A percentile compares a stretch with the other conserved stretches of the same genome.
phyloP scores from a whole-genome alignment of 495 filamentous ascomycete genomes.

The Amniculicola lignicola region DNA sequence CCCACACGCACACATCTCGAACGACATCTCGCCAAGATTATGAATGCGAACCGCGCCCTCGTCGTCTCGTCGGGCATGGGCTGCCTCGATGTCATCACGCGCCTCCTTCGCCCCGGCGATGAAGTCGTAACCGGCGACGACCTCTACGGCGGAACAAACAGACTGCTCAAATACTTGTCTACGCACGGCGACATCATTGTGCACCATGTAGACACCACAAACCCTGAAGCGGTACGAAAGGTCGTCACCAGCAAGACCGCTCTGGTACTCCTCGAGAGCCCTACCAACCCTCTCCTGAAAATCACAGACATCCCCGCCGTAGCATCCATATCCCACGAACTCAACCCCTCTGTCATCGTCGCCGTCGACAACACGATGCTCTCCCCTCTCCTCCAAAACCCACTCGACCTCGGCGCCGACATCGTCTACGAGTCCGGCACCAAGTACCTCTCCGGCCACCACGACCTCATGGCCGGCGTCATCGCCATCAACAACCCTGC shows the following conservation, averaged over 20 bases:
- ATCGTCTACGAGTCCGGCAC: slow-evolving; percentile 97
- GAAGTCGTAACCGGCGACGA: slow-evolving; percentile 97
- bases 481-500: slow-evolving; percentile 79
- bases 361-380: slow-evolving; percentile 99
- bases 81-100: slow-evolving; percentile 94
- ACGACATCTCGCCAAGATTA: slow-evolving; percentile 96
- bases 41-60: slow-evolving; percentile 86
- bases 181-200: slow-evolving; percentile 83
- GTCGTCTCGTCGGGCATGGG: slow-evolving; percentile 97
- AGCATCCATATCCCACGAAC: slow-evolving; percentile 68
- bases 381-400: slow-evolving; percentile 85
- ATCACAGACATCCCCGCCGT: slow-evolving; percentile 87
- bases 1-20: slow-evolving; percentile 95
- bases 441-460: slow-evolving; percentile 96
- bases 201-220: slow-evolving; percentile 93
- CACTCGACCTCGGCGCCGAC: slow-evolving; percentile 89
- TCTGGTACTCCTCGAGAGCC: slow-evolving; percentile 95
- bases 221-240: slow-evolving; percentile 61
- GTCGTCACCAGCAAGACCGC: slow-evolving; percentile 75
- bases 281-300: slow-evolving; percentile 97
- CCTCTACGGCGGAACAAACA: slow-evolving; percentile 92
- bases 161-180: slow-evolving; percentile 85
- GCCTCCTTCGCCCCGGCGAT: slow-evolving; percentile 86
- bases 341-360: slow-evolving; percentile 77
- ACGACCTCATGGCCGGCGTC: slow-evolving; percentile 98